Conservation (phyloP, 1,284 basidiomycete species). For the Neolentinus lepideus region DNA sequence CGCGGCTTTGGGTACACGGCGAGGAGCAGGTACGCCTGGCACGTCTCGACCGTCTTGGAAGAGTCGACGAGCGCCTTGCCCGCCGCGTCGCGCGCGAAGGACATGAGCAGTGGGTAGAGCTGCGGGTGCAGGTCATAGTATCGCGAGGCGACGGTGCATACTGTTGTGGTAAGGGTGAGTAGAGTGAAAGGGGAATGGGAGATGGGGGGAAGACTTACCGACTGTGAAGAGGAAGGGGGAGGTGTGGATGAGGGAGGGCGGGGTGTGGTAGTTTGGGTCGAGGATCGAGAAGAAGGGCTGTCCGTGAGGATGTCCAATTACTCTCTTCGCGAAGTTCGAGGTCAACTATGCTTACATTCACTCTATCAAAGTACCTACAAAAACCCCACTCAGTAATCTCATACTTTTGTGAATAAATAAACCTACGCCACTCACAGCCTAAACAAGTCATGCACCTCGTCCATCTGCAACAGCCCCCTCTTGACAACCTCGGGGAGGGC, state of each 20-base stretch:
- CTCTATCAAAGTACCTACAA: slow-evolving; percentile 41
- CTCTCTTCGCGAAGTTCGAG: background rate
- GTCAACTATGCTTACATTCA: slow-evolving; percentile 36
- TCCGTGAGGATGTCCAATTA: background rate
- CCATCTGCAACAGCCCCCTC: slow-evolving; percentile 39
- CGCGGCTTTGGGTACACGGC: slow-evolving; percentile 50
- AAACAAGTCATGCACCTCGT: slow-evolving; percentile 55
- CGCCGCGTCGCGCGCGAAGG: slow-evolving; percentile 45
- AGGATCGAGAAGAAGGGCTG: slow-evolving; percentile 51
- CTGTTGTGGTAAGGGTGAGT: slow-evolving; percentile 18
- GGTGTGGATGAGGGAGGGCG: slow-evolving; percentile 38
- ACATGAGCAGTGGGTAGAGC: slow-evolving; percentile 40
- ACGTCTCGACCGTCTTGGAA: slow-evolving; percentile 42
- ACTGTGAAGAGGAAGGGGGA: slow-evolving; percentile 54
- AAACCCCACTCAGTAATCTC: background rate
- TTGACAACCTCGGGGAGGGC: slow-evolving; percentile 31
- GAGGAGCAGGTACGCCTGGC: slow-evolving; percentile 46
- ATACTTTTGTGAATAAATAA: background rate
- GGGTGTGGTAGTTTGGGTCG: slow-evolving; percentile 47
- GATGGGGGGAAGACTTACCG: slow-evolving; percentile 32
- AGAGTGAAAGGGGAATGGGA: background rate
- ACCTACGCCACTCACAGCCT: slow-evolving; percentile 33
- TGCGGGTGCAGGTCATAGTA: slow-evolving; percentile 35
- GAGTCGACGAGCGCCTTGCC: slow-evolving; percentile 43
- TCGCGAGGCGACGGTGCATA: slow-evolving; percentile 45